Evolutionary conservation across 192 early-diverging fungal species (phyloP).

Genomic region (Allomyces arbusculus): DNA sequence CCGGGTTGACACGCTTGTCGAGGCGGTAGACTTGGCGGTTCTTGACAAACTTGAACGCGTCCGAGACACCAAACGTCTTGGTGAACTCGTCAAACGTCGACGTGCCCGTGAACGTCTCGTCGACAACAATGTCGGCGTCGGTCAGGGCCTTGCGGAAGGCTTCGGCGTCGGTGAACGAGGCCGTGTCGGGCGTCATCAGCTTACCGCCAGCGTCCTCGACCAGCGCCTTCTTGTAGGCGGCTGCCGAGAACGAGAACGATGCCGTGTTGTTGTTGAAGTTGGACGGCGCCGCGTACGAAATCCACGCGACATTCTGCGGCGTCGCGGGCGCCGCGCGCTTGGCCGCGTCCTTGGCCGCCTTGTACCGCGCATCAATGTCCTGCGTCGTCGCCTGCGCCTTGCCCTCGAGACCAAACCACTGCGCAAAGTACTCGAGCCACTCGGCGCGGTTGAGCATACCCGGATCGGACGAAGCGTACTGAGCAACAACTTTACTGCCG

Average conservation of each 20-base stretch:
- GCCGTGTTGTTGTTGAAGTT: constrained; percentile 47
- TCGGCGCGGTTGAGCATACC: constrained; percentile 20
- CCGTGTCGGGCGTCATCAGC: constrained; percentile 21
- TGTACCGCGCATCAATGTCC: not conserved
- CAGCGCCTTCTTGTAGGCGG: constrained; percentile 35
- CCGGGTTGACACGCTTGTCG: constrained; percentile 38
- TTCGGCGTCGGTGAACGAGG: constrained; percentile 13
- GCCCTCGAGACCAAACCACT: constrained; percentile 26
- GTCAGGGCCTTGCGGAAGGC: constrained; percentile 29
- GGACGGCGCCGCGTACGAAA: constrained; percentile 28
- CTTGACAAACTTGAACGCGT: constrained; percentile 35
- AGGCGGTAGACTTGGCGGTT: constrained; percentile 42
- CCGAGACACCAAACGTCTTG: constrained; percentile 29
- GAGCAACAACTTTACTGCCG: constrained; percentile 13
- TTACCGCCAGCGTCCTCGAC: constrained; percentile 44
- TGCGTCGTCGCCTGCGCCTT: constrained; percentile 7
- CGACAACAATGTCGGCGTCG: constrained; percentile 43
- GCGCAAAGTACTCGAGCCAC: constrained; percentile 28
- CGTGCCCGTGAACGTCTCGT: constrained; percentile 38
- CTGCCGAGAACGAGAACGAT: constrained; percentile 32
- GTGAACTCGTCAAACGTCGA: constrained; percentile 21
- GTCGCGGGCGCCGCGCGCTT: not conserved
- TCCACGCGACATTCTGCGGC: constrained; percentile 30
- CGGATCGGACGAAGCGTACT: constrained; percentile 15
- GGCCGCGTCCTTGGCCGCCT: not conserved